These are phyloP conservation scores for Xylaria arbuscula DNA, from an alignment of 2,329 filamentous ascomycete genomes.

Conservation along the genomic window DNA sequence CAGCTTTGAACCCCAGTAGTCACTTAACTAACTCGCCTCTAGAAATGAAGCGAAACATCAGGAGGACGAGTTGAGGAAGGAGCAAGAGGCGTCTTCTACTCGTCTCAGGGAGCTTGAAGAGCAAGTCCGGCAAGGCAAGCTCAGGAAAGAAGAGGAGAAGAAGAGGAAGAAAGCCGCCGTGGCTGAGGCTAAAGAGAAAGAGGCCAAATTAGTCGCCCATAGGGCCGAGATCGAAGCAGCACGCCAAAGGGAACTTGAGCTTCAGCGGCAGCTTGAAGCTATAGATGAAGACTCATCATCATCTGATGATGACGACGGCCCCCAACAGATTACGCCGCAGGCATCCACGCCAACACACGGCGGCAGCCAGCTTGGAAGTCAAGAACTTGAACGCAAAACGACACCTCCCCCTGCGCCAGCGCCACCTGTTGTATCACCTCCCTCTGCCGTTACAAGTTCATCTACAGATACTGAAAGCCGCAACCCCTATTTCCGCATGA, in stretches of 20 bases:
- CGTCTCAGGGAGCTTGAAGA: conserved; percentile 91
- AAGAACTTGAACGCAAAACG: conserved; percentile 64
- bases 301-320: conserved; percentile 84
- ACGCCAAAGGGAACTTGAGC: conserved; percentile 87
- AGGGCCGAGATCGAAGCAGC: conserved; percentile 93
- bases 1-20: conserved; percentile 4
- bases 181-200: conserved; percentile 88
- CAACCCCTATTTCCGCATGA: conserved; percentile 94
- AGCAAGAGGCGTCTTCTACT: conserved; percentile 83
- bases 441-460: conserved; percentile 63
- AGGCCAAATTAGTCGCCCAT: conserved; percentile 83
- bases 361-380: conserved; percentile 63
- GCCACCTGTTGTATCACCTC: conserved; percentile 61
- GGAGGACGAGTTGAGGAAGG: conserved; percentile 82
- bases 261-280: conserved; percentile 85
- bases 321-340: conserved; percentile 73
- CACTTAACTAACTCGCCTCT: conserved; percentile 38
- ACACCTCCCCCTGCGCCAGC: conserved; percentile 63
- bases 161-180: conserved; percentile 88
- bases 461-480: conserved; percentile 80
- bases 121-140: conserved; percentile 90
- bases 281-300: conserved; percentile 79
- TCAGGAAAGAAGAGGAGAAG: conserved; percentile 97
- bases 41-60: conserved; percentile 80
- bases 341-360: conserved; percentile 68